Evolutionary conservation across 108 stramenopile genomes (phyloP).

Genomic region (Aurantiochytrium sp.): DNA sequence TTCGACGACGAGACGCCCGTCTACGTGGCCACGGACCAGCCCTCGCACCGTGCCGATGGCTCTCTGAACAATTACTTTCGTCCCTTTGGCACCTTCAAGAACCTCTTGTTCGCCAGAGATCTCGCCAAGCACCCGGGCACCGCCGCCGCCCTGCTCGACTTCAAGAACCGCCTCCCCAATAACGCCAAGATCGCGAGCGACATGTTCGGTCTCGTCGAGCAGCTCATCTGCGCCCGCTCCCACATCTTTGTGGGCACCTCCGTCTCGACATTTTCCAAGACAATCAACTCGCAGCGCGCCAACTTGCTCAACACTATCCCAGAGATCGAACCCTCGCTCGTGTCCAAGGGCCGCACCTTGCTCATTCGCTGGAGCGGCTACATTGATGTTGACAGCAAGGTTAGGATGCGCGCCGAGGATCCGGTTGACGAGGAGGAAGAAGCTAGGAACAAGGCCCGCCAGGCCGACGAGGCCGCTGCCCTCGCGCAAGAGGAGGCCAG

Average conservation of each 20-base stretch:
- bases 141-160: neutral
- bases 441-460: neutral
- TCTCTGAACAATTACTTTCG: neutral
- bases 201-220: conserved; percentile 28
- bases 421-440: neutral
- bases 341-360: neutral
- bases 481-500: neutral
- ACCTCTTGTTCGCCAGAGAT: neutral
- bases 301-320: neutral
- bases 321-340: neutral
- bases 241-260: neutral
- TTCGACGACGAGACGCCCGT: neutral
- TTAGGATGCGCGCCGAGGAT: neutral
- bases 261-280: conserved; percentile 1
- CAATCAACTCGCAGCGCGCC: neutral
- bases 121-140: neutral
- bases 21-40: conserved; percentile 7
- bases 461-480: neutral
- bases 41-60: neutral
- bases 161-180: neutral
- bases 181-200: neutral
- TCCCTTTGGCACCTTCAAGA: neutral
- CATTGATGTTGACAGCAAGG: neutral
- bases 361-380: conserved; percentile 13
- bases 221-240: conserved; percentile 27